Evolutionary conservation across 2,329 filamentous ascomycete species (phyloP), one percentile per base, ranked within the genome.

Genomic region (Zymoseptoria pseudotritici): DNA sequence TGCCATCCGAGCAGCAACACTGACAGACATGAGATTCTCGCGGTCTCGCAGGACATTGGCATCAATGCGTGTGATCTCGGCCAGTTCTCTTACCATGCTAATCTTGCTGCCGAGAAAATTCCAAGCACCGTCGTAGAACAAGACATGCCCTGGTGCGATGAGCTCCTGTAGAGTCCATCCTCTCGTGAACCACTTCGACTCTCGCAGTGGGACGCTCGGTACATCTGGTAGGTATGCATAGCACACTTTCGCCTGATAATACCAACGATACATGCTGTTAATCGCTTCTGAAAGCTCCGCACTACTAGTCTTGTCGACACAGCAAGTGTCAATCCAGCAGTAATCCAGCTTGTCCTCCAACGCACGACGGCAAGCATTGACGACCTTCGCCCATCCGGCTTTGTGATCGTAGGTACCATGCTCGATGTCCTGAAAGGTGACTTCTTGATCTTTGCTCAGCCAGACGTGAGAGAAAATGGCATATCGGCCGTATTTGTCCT

Each of bases 261-360:
- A 76, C 72, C 73, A 76, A 13, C 62, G 53, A 53, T 66, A 68
- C 66, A 68, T 69, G 7, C 60, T 64, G 22, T 66, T 66, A 53
- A 67, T 74, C 4, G 72, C 70, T 57, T 75, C 70, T 1, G 70
- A 70, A 1, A 76, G 65, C 65, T 76, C 74, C 0, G 72, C 65
- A 52, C 67, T 72, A 58, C 67, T 72, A 1, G 61, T 61, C 60
- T 75, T 75, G 61, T 75, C 71, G 58, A 76, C 76, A 56, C 74
- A 76, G 63, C 71, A 74, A 1, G 73, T 76, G 62, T 76, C 75
- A 4, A 74, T 65, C 74, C 75, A 77, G n/a, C 69, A 62, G 50
- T 73, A 75, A 4, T 61, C 60, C 4, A 71, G 57, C 8, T 65
- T 67, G 54, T 75, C 71, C 3, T 60, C 57, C 9, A 57, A 26